Percentiles rank a stretch among this genome's conserved stretches.
Evolutionary conservation across 2,329 filamentous ascomycete genomes (phyloP).

Genomic region (Ceratocystis destructans): DNA sequence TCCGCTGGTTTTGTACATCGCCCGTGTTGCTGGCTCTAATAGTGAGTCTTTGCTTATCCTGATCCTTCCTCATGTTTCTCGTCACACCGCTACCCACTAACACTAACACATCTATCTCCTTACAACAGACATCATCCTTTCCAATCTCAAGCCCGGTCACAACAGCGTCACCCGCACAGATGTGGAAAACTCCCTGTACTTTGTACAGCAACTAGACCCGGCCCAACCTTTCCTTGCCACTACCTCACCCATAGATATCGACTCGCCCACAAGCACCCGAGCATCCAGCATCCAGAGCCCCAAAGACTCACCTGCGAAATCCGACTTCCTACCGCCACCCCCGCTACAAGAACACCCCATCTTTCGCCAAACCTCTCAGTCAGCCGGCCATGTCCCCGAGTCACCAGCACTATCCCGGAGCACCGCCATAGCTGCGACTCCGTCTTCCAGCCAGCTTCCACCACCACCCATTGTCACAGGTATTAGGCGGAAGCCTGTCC

Average conservation of each 20-base stretch:
- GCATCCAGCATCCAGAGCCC: background rate
- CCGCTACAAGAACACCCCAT: constrained; percentile 10
- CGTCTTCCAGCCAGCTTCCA: constrained; percentile 16
- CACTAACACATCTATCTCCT: background rate
- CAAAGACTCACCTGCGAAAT: background rate
- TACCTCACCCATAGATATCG: constrained; percentile 31
- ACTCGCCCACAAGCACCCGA: background rate
- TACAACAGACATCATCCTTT: constrained; percentile 75
- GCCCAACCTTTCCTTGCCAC: constrained; percentile 35
- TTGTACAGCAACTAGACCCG: constrained; percentile 51
- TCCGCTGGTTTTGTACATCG: constrained; percentile 76
- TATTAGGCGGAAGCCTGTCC: constrained; percentile 15
- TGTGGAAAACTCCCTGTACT: constrained; percentile 78
- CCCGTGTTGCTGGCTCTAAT: constrained; percentile 79
- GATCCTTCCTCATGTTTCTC: background rate
- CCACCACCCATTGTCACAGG: background rate
- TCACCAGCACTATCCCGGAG: background rate
- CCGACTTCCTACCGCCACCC: background rate
- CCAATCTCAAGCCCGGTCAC: constrained; percentile 72
- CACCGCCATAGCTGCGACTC: constrained; percentile 18
- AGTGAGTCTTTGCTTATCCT: constrained; percentile 37
- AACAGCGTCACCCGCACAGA: constrained; percentile 84
- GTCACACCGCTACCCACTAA: background rate
- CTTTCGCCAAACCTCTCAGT: constrained; percentile 18
- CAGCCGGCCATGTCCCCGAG: constrained; percentile 21